Percentiles rank a stretch among this genome's conserved stretches.
These are phyloP conservation scores for Arthrobotrys iridis DNA, from an alignment of 2,329 filamentous ascomycete species.

Conservation along the genomic window DNA sequence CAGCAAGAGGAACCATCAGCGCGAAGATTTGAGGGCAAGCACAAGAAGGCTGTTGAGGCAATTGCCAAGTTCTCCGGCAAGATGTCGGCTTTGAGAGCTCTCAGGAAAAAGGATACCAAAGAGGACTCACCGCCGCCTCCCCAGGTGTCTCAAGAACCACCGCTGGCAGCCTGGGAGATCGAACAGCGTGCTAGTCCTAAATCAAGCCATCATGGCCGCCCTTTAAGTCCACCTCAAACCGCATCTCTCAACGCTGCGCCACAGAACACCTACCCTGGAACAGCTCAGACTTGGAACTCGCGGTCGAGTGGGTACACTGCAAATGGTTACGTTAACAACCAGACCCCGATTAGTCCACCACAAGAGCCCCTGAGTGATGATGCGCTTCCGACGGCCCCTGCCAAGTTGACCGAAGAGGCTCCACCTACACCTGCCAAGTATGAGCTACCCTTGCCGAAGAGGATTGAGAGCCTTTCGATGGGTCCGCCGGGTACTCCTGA, in stretches of 20 bases:
- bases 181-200: conserved; percentile 31
- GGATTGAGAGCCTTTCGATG: conserved; percentile 32
- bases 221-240: conserved; percentile 27
- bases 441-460: conserved; percentile 14
- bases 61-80: conserved; percentile 51
- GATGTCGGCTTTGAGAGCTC: conserved; percentile 32
- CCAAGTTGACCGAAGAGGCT: conserved; percentile 17
- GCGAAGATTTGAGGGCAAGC: conserved; percentile 41
- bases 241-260: conserved; percentile 7
- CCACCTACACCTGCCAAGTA: conserved; percentile 33
- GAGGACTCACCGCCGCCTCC: conserved; percentile 17
- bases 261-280: conserved; percentile 9
- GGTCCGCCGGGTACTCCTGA: conserved; percentile 16
- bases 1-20: conserved; percentile 37
- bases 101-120: conserved; percentile 34
- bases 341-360: conserved; percentile 37
- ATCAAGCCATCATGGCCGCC: conserved; percentile 16
- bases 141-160: conserved; percentile 32
- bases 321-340: conserved; percentile 14
- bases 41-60: conserved; percentile 50
- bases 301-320: conserved; percentile 23
- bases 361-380: conserved; percentile 27
- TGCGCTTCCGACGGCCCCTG: conserved; percentile 17
- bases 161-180: conserved; percentile 42
- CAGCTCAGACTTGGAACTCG: conserved; percentile 20